Percentiles rank a stretch among this genome's conserved stretches.
phyloP scores from a whole-genome alignment of 495 filamentous ascomycete genomes.

The Trypethelium eluteriae region DNA sequence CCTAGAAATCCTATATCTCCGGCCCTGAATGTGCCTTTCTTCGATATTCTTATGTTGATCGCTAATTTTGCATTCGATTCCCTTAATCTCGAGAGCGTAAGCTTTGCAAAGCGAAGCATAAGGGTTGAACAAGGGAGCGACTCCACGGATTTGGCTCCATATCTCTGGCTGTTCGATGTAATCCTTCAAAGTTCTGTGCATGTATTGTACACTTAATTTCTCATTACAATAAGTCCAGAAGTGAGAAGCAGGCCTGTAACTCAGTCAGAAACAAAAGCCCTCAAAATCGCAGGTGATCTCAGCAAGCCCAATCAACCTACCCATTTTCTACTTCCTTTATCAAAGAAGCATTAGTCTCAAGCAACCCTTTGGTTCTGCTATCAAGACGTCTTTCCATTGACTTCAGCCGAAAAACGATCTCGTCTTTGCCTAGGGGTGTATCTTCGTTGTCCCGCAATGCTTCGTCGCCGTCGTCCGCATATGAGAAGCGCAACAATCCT shows the following conservation, averaged over 20 bases:
- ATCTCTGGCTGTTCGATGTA: neutral
- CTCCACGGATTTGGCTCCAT: neutral
- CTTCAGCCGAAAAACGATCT: neutral
- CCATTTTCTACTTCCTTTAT: neutral
- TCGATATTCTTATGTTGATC: neutral
- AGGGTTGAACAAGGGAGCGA: neutral
- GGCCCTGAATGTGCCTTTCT: neutral
- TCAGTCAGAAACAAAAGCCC: neutral
- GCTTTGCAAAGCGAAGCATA: slow-evolving; percentile 3
- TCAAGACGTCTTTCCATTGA: slow-evolving; percentile 8
- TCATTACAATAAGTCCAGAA: neutral
- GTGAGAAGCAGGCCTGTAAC: neutral
- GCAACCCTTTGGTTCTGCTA: slow-evolving; percentile 1
- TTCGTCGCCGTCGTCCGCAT: neutral
- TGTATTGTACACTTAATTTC: neutral
- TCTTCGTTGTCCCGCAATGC: neutral
- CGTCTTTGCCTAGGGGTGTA: neutral
- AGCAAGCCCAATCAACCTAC: neutral
- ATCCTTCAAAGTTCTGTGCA: slow-evolving; percentile 6
- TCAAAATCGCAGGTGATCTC: neutral
- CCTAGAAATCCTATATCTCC: neutral
- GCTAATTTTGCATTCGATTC: neutral
- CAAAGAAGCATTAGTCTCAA: neutral
- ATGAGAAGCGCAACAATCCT: neutral
- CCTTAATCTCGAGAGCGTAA: slow-evolving; percentile 1